Conservation (phyloP, 2,329 filamentous ascomycete genomes). For the Nemania sp. region DNA sequence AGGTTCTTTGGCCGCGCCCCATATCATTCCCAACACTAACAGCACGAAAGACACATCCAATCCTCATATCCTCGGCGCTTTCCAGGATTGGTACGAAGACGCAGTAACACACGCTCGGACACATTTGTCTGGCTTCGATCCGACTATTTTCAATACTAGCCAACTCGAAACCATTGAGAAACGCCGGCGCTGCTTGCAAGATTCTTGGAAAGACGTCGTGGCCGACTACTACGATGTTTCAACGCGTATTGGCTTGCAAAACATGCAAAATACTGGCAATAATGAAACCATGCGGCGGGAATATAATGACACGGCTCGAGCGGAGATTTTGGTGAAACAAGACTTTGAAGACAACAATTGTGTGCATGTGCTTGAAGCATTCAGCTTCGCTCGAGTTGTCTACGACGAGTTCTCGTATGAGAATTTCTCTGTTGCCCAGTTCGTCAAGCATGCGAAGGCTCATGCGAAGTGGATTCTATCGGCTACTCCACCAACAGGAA, state of each 20-base stretch:
- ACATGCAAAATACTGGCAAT: neutral
- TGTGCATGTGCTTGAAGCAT: constrained; percentile 41
- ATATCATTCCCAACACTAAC: constrained; percentile 10
- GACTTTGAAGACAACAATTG: constrained; percentile 19
- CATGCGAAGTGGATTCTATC: constrained; percentile 49
- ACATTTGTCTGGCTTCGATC: constrained; percentile 20
- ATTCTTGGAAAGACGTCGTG: constrained; percentile 7
- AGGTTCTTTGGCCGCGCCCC: constrained; percentile 18
- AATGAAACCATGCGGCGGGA: neutral
- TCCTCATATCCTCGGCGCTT: constrained; percentile 22
- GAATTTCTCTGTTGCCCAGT: constrained; percentile 37
- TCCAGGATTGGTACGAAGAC: constrained; percentile 34
- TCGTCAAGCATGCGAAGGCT: constrained; percentile 41
- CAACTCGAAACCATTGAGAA: constrained; percentile 7
- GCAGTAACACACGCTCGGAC: constrained; percentile 15
- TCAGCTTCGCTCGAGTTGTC: constrained; percentile 44
- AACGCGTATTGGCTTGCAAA: constrained; percentile 19
- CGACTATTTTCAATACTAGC: constrained; percentile 2
- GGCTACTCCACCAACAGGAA: constrained; percentile 45
- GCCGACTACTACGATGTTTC: constrained; percentile 15
- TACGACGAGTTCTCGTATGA: constrained; percentile 51
- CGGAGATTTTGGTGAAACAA: neutral
- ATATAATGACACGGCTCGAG: constrained; percentile 4
- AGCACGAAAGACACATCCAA: constrained; percentile 4
- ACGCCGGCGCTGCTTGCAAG: constrained; percentile 10